phyloP scores from a whole-genome alignment of 2,329 filamentous ascomycete genomes.

The Fusarium pseudograminearum region DNA sequence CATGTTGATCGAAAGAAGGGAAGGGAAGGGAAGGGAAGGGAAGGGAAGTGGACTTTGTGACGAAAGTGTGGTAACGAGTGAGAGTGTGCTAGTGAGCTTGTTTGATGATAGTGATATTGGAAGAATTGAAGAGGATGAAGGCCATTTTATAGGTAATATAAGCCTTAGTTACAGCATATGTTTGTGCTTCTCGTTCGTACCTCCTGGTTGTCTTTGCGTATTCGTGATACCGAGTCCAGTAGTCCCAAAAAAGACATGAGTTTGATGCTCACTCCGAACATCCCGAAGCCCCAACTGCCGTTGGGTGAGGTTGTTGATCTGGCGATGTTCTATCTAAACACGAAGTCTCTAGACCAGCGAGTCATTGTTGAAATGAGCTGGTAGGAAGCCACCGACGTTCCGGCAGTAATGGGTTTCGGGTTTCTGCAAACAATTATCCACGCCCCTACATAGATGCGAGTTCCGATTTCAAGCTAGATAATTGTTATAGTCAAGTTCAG shows the following conservation, averaged over 20 bases:
- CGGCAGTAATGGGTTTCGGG: background rate
- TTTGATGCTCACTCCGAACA: background rate
- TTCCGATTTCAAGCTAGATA: background rate
- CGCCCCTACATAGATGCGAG: background rate
- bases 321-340: background rate
- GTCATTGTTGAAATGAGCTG: background rate
- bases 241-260: background rate
- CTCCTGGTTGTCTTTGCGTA: background rate
- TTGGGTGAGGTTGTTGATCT: background rate
- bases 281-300: background rate
- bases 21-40: background rate
- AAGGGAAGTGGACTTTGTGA: conserved; percentile 4
- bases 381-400: background rate
- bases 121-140: background rate
- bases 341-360: background rate
- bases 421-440: background rate
- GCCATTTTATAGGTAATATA: conserved; percentile 20
- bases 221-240: background rate
- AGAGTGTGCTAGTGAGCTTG: conserved; percentile 18
- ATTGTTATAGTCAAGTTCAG: background rate
- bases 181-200: background rate
- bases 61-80: conserved; percentile 19
- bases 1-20: conserved; percentile 11
- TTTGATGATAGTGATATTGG: conserved; percentile 17
- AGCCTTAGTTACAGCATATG: background rate